Conservation (phyloP, 2,329 filamentous ascomycete genomes). For the Calonectria multiphialidica region DNA sequence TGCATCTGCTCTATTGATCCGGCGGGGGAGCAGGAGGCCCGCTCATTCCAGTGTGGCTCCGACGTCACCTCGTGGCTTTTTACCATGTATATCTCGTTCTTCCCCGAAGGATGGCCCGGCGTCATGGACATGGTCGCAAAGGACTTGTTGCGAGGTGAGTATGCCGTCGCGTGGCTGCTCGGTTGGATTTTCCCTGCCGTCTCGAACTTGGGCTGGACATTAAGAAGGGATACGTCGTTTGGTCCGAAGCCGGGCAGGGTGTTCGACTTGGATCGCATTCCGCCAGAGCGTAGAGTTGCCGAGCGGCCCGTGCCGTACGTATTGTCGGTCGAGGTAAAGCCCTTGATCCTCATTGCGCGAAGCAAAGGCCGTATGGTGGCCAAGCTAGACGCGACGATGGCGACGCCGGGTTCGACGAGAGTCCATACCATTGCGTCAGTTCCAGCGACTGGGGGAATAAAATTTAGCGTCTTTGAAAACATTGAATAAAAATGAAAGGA, state of each 20-base stretch:
- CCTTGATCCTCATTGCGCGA: slow-evolving; percentile 59
- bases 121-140: slow-evolving; percentile 24
- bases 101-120: slow-evolving; percentile 37
- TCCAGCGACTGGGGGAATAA: slow-evolving; percentile 52
- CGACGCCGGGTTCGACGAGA: slow-evolving; percentile 67
- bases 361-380: slow-evolving; percentile 68
- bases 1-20: slow-evolving; percentile 45
- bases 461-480: slow-evolving; percentile 28
- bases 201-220: slow-evolving; percentile 36
- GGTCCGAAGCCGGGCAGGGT: slow-evolving; percentile 46
- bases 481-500: background rate
- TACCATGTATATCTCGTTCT: slow-evolving; percentile 53
- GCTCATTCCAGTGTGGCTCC: slow-evolving; percentile 37
- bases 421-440: slow-evolving; percentile 69
- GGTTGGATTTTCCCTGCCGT: slow-evolving; percentile 5
- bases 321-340: slow-evolving; percentile 58
- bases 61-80: slow-evolving; percentile 45
- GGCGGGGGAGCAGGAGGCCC: slow-evolving; percentile 32
- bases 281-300: slow-evolving; percentile 39
- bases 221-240: slow-evolving; percentile 52
- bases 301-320: slow-evolving; percentile 49
- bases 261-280: slow-evolving; percentile 29
- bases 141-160: slow-evolving; percentile 38
- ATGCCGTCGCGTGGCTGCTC: slow-evolving; percentile 30
- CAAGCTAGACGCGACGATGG: slow-evolving; percentile 66